These are phyloP conservation scores for Myriosclerotinia scirpicola DNA, from an alignment of 2,329 filamentous ascomycete species.

Conservation along the genomic window DNA sequence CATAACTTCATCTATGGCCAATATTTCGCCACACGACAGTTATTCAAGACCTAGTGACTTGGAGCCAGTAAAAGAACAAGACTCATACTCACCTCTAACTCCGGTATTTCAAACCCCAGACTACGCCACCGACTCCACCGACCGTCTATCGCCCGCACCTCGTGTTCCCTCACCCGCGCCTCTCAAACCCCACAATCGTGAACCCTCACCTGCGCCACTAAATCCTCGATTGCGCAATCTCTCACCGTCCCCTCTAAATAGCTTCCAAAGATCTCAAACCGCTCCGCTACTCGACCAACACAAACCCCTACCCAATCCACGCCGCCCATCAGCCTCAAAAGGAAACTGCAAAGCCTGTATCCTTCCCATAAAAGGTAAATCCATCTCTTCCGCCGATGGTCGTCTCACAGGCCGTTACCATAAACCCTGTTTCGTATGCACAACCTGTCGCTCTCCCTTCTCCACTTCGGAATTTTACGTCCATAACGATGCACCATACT, in stretches of 20 bases:
- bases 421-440: slow-evolving; percentile 91
- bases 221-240: background rate
- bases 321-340: slow-evolving; percentile 35
- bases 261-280: slow-evolving; percentile 26
- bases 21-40: background rate
- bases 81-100: slow-evolving; percentile 23
- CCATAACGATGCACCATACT: slow-evolving; percentile 81
- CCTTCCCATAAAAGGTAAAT: slow-evolving; percentile 80
- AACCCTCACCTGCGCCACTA: slow-evolving; percentile 8
- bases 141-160: background rate
- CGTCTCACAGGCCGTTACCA: slow-evolving; percentile 91
- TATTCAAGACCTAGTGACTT: slow-evolving; percentile 4
- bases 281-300: slow-evolving; percentile 22
- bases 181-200: slow-evolving; percentile 6
- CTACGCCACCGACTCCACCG: slow-evolving; percentile 50
- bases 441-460: slow-evolving; percentile 78
- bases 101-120: slow-evolving; percentile 40
- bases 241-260: slow-evolving; percentile 11
- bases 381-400: slow-evolving; percentile 89
- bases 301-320: slow-evolving; percentile 21
- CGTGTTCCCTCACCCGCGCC: slow-evolving; percentile 19
- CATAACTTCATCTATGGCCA: slow-evolving; percentile 51
- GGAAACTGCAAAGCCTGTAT: slow-evolving; percentile 83
- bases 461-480: slow-evolving; percentile 91
- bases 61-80: slow-evolving; percentile 19